These are phyloP conservation scores for Aureobasidium leucospermi DNA, from an alignment of 2,329 filamentous ascomycete genomes.

Conservation along the genomic window DNA sequence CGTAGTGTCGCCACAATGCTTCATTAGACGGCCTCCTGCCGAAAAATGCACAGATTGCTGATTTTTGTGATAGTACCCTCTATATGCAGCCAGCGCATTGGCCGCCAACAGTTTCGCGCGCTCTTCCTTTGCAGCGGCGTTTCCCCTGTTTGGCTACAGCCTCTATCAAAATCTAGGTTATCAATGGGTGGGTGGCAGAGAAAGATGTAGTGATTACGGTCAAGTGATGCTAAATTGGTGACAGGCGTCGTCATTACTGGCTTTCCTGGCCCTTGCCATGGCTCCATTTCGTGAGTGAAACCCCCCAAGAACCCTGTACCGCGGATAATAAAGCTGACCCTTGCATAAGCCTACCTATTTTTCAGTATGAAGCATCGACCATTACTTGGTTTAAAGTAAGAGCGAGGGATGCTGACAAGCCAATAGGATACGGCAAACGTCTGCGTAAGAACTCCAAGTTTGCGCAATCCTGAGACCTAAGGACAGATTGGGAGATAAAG, in stretches of 20 bases:
- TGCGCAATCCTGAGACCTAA: slow-evolving; percentile 27
- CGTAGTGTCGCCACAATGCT: slow-evolving; percentile 10
- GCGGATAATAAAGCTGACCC: slow-evolving; percentile 20
- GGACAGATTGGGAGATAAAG: slow-evolving; percentile 7
- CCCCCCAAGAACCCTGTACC: slow-evolving; percentile 18
- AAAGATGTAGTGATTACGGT: background rate
- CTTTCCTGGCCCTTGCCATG: slow-evolving; percentile 43
- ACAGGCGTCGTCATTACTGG: slow-evolving; percentile 17
- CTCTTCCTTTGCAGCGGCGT: slow-evolving; percentile 41
- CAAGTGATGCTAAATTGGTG: slow-evolving; percentile 4
- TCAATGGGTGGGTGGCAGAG: slow-evolving; percentile 41
- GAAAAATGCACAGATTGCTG: background rate
- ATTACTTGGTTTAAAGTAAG: background rate
- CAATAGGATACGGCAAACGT: slow-evolving; percentile 35
- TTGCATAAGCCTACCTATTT: slow-evolving; percentile 36
- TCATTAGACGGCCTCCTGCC: background rate
- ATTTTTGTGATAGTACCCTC: slow-evolving; percentile 32
- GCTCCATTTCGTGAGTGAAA: slow-evolving; percentile 33
- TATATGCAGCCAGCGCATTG: slow-evolving; percentile 43
- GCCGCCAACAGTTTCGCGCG: slow-evolving; percentile 45
- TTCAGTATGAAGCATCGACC: slow-evolving; percentile 26
- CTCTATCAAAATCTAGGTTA: slow-evolving; percentile 31
- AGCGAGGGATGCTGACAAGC: slow-evolving; percentile 9
- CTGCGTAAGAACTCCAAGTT: slow-evolving; percentile 42
- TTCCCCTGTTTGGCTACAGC: slow-evolving; percentile 30